Conservation (phyloP, 768 basidiomycete genomes). For the Boletus sensibilis region DNA sequence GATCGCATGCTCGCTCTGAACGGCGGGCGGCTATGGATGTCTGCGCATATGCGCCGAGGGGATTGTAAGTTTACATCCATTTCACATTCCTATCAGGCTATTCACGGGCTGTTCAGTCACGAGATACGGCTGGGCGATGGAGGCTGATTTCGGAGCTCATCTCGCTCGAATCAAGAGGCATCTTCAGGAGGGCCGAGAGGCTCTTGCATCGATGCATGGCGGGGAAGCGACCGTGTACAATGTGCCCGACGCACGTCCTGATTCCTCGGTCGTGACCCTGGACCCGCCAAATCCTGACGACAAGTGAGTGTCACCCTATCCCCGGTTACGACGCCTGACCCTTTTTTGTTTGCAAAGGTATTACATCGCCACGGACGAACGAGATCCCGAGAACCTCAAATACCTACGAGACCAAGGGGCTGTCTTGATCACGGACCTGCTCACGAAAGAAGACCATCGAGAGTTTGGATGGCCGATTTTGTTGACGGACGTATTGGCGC, state of each 20-base stretch:
- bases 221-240: conserved; percentile 17
- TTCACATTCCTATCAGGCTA: background rate
- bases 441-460: conserved; percentile 41
- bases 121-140: conserved; percentile 35
- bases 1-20: conserved; percentile 32
- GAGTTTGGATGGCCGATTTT: conserved; percentile 43
- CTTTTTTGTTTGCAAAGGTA: conserved; percentile 18
- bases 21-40: conserved; percentile 41
- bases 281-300: conserved; percentile 27
- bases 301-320: conserved; percentile 10
- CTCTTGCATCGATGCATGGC: conserved; percentile 23
- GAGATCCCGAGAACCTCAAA: conserved; percentile 31
- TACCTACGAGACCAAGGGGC: conserved; percentile 37
- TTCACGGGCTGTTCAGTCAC: conserved; percentile 23
- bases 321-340: background rate
- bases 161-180: conserved; percentile 32
- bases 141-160: conserved; percentile 32
- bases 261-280: conserved; percentile 20
- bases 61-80: conserved; percentile 34
- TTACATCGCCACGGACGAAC: conserved; percentile 45
- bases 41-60: conserved; percentile 45
- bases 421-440: conserved; percentile 40
- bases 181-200: conserved; percentile 19
- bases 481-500: conserved; percentile 41
- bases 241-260: conserved; percentile 20